Evolutionary conservation across 208 protist genomes (phyloP), one percentile per base, ranked within the genome.

Genomic region (Naegleria lovaniensis): DNA sequence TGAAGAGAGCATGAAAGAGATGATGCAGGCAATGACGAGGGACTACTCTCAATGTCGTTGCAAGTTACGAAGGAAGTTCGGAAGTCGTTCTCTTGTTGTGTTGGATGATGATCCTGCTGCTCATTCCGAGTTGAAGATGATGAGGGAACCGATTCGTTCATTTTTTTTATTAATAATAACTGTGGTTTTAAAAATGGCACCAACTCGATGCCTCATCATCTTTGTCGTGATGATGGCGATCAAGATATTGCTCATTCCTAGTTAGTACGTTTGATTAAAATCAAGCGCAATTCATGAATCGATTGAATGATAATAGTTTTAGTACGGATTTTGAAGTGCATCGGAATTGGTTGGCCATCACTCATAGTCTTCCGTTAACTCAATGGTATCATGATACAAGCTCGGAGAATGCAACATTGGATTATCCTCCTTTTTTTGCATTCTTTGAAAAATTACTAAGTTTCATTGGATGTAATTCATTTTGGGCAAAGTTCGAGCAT

Each of bases 271-370:
- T 22, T 22, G 6, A 6, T 22, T 58, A 22, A 58, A 58, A 58
- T 58, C 16, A 22, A 6, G 16, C 52, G n/a, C n/a, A n/a, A n/a
- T n/a, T n/a, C n/a, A n/a, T 75, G 19, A 75, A n/a, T n/a, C 19
- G 25, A 75, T n/a, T n/a, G 13, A 86, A 52, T 52, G 5, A 48
- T 16, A n/a, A 48, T 52, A 52, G 40, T 52, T 89, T 59, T 51
- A 94, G 93, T n/a, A 97, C 96, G 52, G 96, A 97, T 93, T 97
- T 97, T 92, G 96, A 98, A 76, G 96, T 98, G 36, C 96, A 98
- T 91, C 91, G 96, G 51, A 97, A 98, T 92, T 98, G 96, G 96
- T 83, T 97, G 84, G 96, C 96, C 33, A 95, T 98, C 41, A 97
- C 96, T 33, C 79, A 95, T 43, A 93, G 90, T n/a, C 92, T 97